Conservation (phyloP, 2,329 filamentous ascomycete species). For the Nannizziopsis arthrosporioides region DNA sequence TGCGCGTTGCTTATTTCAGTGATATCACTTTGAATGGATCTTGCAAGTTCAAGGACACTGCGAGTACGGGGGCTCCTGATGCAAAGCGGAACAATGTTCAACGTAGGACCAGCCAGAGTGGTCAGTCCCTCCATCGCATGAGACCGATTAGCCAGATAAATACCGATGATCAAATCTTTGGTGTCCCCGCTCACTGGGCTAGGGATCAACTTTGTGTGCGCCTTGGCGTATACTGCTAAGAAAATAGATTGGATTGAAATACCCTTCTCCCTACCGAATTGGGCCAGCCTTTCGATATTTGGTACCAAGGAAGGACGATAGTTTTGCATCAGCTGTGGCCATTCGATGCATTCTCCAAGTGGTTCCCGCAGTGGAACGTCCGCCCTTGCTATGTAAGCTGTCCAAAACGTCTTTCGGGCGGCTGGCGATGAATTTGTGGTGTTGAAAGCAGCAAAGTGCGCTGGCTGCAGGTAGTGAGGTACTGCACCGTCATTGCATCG, state of each 20-base stretch:
- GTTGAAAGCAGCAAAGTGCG: conserved; percentile 33
- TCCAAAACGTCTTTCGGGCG: conserved; percentile 36
- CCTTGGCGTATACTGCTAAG: conserved; percentile 54
- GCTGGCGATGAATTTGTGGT: conserved; percentile 18
- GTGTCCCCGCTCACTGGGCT: background rate
- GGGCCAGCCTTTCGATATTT: conserved; percentile 32
- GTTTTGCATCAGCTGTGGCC: conserved; percentile 11
- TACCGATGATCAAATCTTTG: conserved; percentile 51
- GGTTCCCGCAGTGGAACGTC: background rate
- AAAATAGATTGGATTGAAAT: conserved; percentile 63
- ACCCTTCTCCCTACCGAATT: conserved; percentile 40
- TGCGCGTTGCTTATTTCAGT: conserved; percentile 45
- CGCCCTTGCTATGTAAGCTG: conserved; percentile 24
- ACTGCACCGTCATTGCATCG: conserved; percentile 28
- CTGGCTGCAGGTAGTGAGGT: conserved; percentile 17
- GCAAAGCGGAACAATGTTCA: conserved; percentile 65
- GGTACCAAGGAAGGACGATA: conserved; percentile 42
- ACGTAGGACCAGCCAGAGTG: conserved; percentile 52
- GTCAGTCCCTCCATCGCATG: conserved; percentile 41
- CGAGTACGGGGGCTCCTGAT: conserved; percentile 32
- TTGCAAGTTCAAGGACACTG: conserved; percentile 43
- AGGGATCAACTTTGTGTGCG: conserved; percentile 1
- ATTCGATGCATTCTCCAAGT: background rate
- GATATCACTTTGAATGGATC: conserved; percentile 56
- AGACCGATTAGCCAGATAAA: conserved; percentile 72